Evolutionary conservation across 371 early-diverging fungal species (phyloP).

Genomic region (Conidiobolus coronatus): DNA sequence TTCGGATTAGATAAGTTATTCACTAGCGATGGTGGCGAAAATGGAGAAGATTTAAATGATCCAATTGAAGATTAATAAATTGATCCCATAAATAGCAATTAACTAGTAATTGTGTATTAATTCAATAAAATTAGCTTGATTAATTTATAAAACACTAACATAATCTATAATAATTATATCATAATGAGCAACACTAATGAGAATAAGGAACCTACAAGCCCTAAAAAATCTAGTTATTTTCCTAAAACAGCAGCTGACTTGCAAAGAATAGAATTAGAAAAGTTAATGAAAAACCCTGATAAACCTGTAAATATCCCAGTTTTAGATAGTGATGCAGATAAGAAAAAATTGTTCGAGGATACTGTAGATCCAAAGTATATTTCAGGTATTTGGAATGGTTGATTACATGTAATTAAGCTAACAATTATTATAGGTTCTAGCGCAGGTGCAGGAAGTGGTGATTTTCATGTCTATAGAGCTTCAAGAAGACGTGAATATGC

Average conservation of each 20-base stretch:
- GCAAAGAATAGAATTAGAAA: slow-evolving; percentile 41
- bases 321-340: slow-evolving; percentile 12
- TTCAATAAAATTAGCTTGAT: too few relatives aligned
- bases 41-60: too few relatives aligned
- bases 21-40: too few relatives aligned
- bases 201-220: too few relatives aligned
- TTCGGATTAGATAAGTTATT: too few relatives aligned
- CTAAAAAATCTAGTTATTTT: too few relatives aligned
- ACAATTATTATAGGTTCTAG: slow-evolving; percentile 38
- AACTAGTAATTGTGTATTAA: too few relatives aligned
- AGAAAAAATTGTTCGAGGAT: slow-evolving; percentile 19
- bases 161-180: too few relatives aligned
- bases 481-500: slow-evolving; percentile 69
- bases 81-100: too few relatives aligned
- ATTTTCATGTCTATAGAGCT: slow-evolving; percentile 85
- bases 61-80: too few relatives aligned
- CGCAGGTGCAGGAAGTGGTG: slow-evolving; percentile 91
- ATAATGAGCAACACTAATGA: too few relatives aligned
- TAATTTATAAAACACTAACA: too few relatives aligned
- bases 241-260: slow-evolving; percentile 10
- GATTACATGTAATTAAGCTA: background rate
- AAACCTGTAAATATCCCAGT: slow-evolving; percentile 48
- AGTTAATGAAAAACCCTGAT: slow-evolving; percentile 52
- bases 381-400: slow-evolving; percentile 20
- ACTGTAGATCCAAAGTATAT: slow-evolving; percentile 65